Base-by-base conservation (phyloP, 768 basidiomycete genomes). In the Filobasidium floriforme region DNA sequence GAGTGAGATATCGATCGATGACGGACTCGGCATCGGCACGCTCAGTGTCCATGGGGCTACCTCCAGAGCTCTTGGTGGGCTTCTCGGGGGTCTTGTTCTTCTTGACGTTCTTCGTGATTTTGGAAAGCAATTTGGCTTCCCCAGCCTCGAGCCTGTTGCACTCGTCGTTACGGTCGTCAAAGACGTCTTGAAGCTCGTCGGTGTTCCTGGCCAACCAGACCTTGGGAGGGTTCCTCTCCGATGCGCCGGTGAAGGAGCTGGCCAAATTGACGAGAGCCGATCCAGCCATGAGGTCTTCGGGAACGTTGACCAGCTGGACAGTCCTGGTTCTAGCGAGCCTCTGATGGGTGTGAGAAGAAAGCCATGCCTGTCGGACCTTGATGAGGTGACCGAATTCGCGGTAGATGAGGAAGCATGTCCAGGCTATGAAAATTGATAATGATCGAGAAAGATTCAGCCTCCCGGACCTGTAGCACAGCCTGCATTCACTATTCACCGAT, bases 101-200 rank as follows among this genome's bases (percentile, higher is more conserved):
- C 15, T 62, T 65, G 32, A 76, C 65, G 63, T 79, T 79, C 77
- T 80, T 79, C 62, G 69, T 70, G 11, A 73, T 77, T 22, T 75
- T 69, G 61, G 75, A 73, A 62, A 74, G 63, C 32, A 80, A 68
- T 54, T 77, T 76, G 51, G 67, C 71, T 18, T 74, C 76, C 24
- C 76, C 79, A 46, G 73, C 75, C 65, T 80, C 79, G 52, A 80
- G 71, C 60, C 76, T 67, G 29, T 71, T 59, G 65, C 74, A 75
- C 55, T 79, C 79, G 29, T 74, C 70, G 28, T 78, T 70, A 26
- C 79, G 68, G n/a, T 78, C 71, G 59, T 77, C 71, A 71, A 69
- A 80, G 46, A 76, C 68, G 29, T 79, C 70, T 54, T 77, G 76
- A 41, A 78, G 64, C 15, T 75, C 73, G 63, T 79, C 75, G 68